Evolutionary conservation across 805 yeast genomes (phyloP).

Genomic region (Alloascoidea hylecoeti): DNA sequence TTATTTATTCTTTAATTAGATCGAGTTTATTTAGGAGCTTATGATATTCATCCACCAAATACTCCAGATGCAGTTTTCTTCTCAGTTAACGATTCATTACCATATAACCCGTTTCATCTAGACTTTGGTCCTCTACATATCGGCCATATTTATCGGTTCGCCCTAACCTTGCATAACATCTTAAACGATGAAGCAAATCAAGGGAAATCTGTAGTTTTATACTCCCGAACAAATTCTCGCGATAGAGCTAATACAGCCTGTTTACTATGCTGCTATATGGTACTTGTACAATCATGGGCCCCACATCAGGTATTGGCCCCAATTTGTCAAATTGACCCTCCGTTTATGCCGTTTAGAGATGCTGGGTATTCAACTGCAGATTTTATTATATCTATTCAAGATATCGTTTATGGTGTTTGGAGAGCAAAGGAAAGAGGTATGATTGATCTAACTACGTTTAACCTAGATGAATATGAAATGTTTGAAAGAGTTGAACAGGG

Average conservation of each 20-base stretch:
- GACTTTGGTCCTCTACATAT: slow-evolving; percentile 95
- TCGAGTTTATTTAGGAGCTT: slow-evolving; percentile 84
- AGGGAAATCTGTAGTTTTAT: slow-evolving; percentile 82
- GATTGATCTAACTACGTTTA: slow-evolving; percentile 74
- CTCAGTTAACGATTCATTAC: slow-evolving; percentile 84
- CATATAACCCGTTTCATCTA: slow-evolving; percentile 88
- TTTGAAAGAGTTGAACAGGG: slow-evolving; percentile 96
- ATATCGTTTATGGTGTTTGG: slow-evolving; percentile 94
- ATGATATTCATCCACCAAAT: slow-evolving; percentile 65
- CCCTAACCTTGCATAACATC: slow-evolving; percentile 85
- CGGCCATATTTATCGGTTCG: slow-evolving; percentile 88
- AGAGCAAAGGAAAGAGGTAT: slow-evolving; percentile 88
- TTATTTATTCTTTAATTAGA: slow-evolving; percentile 9
- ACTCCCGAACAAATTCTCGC: slow-evolving; percentile 69
- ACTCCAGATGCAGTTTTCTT: slow-evolving; percentile 68
- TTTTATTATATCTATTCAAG: slow-evolving; percentile 87
- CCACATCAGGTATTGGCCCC: slow-evolving; percentile 97
- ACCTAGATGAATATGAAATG: slow-evolving; percentile 86
- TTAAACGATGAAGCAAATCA: slow-evolving; percentile 75
- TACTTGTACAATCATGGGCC: slow-evolving; percentile 92
- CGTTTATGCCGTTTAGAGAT: slow-evolving; percentile 89
- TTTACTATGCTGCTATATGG: slow-evolving; percentile 86
- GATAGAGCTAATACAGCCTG: slow-evolving; percentile 92
- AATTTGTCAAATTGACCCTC: slow-evolving; percentile 80
- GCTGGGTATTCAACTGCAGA: slow-evolving; percentile 97